Conservation (phyloP, 2,329 filamentous ascomycete species). For the Aspergillus aculeatinus region DNA sequence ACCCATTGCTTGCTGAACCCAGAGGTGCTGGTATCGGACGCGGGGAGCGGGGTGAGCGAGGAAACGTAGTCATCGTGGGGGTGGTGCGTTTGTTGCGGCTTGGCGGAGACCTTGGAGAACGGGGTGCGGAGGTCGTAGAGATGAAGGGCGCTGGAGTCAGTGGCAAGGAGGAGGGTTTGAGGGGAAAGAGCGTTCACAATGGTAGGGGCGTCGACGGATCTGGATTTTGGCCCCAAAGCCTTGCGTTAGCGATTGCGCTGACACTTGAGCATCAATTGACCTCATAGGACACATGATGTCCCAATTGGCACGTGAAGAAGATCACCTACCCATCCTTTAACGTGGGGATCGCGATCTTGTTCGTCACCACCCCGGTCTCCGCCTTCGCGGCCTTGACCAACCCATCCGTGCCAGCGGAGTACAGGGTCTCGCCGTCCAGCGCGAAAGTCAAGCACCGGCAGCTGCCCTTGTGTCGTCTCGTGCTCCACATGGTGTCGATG, state of each 20-base stretch:
- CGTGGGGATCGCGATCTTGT: conserved; percentile 75
- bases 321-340: conserved; percentile 42
- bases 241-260: neutral
- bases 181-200: conserved; percentile 81
- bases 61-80: conserved; percentile 94
- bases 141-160: conserved; percentile 86
- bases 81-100: conserved; percentile 74
- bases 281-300: neutral
- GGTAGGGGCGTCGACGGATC: conserved; percentile 68
- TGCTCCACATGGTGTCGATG: conserved; percentile 83
- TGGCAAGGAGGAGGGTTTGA: conserved; percentile 82
- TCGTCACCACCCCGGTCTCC: conserved; percentile 65
- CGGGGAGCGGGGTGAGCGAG: conserved; percentile 77
- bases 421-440: conserved; percentile 69
- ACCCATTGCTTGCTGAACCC: conserved; percentile 94
- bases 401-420: conserved; percentile 61
- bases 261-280: neutral
- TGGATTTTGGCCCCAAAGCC: conserved; percentile 11
- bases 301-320: conserved; percentile 2
- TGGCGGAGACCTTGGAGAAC: conserved; percentile 54
- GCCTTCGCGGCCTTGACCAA: conserved; percentile 61
- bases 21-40: conserved; percentile 76
- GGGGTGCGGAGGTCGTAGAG: conserved; percentile 77
- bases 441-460: conserved; percentile 79
- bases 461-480: conserved; percentile 88